Percentiles rank a stretch among this genome's conserved stretches.
Evolutionary conservation across 2,329 filamentous ascomycete species (phyloP).

Genomic region (Xylaria sp.): DNA sequence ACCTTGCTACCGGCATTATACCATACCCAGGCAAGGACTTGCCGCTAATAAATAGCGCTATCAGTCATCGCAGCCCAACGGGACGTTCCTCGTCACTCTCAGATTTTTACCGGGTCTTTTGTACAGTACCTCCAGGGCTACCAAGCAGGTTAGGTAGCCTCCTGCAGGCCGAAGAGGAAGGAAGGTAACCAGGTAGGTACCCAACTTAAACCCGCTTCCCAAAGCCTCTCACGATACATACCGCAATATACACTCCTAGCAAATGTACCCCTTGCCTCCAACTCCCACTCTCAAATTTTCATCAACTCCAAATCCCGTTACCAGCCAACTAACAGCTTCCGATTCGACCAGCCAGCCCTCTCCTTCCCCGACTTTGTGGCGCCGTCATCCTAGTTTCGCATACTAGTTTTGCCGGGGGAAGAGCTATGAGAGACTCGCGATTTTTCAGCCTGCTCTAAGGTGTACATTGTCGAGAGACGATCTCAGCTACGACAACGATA

Average conservation of each 20-base stretch:
- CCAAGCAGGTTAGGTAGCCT: conserved; percentile 12
- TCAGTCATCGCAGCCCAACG: conserved; percentile 8
- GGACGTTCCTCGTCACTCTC: conserved; percentile 9
- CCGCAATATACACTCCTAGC: neutral
- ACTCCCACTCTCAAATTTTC: no score
- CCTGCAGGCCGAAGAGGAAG: conserved; percentile 2
- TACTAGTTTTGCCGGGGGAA: neutral
- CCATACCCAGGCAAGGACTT: conserved; percentile 25
- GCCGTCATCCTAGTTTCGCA: neutral
- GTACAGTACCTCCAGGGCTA: neutral
- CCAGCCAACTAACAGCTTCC: conserved; percentile 7
- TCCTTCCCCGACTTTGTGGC: conserved; percentile 5
- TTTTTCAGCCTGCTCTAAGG: conserved; percentile 10
- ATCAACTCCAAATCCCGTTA: conserved; percentile 3
- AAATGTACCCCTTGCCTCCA: neutral
- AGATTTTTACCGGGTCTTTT: conserved; percentile 1
- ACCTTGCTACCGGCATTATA: neutral
- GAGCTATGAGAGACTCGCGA: conserved; percentile 32
- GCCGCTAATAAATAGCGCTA: conserved; percentile 29
- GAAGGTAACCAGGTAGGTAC: neutral
- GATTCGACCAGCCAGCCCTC: conserved; percentile 19
- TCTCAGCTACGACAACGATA: conserved; percentile 8
- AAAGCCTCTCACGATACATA: neutral
- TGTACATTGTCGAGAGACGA: conserved; percentile 16
- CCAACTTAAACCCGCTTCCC: neutral